Base-by-base conservation (phyloP, 257 asterid genomes). In the Solanum sejunctum region DNA sequence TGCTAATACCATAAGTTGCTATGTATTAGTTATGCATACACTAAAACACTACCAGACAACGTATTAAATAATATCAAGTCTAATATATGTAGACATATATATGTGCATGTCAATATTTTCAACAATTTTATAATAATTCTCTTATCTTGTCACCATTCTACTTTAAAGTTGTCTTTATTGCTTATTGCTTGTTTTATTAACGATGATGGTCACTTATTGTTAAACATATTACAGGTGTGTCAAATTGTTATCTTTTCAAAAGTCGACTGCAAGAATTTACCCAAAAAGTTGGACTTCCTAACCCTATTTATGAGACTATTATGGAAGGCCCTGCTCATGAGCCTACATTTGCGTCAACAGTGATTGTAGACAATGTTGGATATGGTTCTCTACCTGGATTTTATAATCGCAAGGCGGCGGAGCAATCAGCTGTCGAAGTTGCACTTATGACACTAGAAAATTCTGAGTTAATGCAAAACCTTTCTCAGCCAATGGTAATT, bases 381-480 rank as follows among this genome's bases (percentile, higher is more conserved):
- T 95, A 94, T 86, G 95, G 95, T 88, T 96, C 99, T 87, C 93
- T 96, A 32, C 93, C 97, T 21, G 98, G 98, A 77, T 96, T 96
- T 87, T 93, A 88, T 89, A 93, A 93, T 84, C 97, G 99, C 84
- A 96, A 96, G 88, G 95, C 98, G 26, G 98, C 99, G 2, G 99
- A 96, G 88, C 99, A 96, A 86, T 96, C 99, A n/a, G 98, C 99
- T 84, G 99, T 98, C 58, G 99, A 96, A 92, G 97, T 95, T 77
- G 99, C 99, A 86, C 97, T 96, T 32, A 20, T 91, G 83, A 91
- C 91, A 86, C 92, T 96, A 18, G 87, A 88, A 71, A 89, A 87
- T 49, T 86, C 92, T 12, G 89, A 60, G 32, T 91, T 89, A 66
- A 77, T 51, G 85, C 84, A 84, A 86, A 91, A 87, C 57, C 92